phyloP scores from a whole-genome alignment of 352 stramenopile species.

The Globisporangium spinosum region DNA sequence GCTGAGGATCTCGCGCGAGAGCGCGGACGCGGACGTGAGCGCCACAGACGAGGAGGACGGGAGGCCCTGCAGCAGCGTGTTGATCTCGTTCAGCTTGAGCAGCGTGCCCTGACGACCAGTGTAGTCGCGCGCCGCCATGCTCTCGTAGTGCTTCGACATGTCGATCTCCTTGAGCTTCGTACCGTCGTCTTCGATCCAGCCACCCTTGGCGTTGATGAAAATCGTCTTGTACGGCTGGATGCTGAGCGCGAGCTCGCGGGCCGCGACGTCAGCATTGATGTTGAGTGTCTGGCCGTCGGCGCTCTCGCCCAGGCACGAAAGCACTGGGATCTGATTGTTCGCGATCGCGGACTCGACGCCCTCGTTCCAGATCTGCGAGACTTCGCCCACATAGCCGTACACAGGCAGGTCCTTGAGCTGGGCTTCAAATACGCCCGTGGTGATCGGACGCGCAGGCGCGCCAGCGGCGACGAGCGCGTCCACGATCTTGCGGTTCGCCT shows the following conservation, averaged over 20 bases:
- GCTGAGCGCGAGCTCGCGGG: slow-evolving; percentile 72
- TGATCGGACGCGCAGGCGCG: slow-evolving; percentile 72
- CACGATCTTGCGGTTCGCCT: slow-evolving; percentile 81
- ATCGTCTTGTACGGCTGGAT: slow-evolving; percentile 87
- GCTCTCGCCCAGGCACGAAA: slow-evolving; percentile 82
- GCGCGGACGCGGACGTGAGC: slow-evolving; percentile 75
- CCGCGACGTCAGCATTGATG: slow-evolving; percentile 87
- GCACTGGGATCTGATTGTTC: slow-evolving; percentile 73
- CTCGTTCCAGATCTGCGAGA: slow-evolving; percentile 71
- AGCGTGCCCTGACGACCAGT: slow-evolving; percentile 86
- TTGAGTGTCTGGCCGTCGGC: slow-evolving; percentile 78
- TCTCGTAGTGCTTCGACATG: slow-evolving; percentile 77
- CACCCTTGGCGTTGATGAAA: slow-evolving; percentile 88
- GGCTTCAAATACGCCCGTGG: slow-evolving; percentile 81
- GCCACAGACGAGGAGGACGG: slow-evolving; percentile 78
- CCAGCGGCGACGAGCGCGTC: slow-evolving; percentile 67
- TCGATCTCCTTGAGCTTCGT: slow-evolving; percentile 81
- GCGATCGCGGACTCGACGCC: slow-evolving; percentile 66
- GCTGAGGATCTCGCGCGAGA: slow-evolving; percentile 84
- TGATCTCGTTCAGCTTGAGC: slow-evolving; percentile 91
- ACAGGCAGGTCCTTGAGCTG: slow-evolving; percentile 78
- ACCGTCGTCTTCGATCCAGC: slow-evolving; percentile 84
- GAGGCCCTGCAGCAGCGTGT: slow-evolving; percentile 72
- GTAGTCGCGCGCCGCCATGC: slow-evolving; percentile 80
- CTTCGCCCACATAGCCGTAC: slow-evolving; percentile 83